Evolutionary conservation across 202 grass and related monocot genomes (phyloP).

Genomic region (Zizania palustris): DNA sequence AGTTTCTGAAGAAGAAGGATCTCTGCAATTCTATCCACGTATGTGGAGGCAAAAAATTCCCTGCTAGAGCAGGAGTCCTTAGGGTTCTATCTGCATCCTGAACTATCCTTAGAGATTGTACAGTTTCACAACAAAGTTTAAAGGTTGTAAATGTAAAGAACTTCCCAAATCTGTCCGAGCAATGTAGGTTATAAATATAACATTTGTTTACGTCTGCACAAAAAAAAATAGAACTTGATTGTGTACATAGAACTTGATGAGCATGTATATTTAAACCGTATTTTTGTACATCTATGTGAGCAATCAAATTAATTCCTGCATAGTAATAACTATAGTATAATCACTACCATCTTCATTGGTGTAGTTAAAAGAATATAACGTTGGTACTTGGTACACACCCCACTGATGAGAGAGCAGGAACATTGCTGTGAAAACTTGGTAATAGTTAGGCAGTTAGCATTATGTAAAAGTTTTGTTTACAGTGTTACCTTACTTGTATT

Average conservation of each 20-base stretch:
- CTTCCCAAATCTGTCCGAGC: background rate
- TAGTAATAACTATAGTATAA: background rate
- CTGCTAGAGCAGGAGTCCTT: conserved; percentile 7
- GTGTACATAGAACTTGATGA: background rate
- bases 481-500: too few species aligned
- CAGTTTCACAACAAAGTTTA: background rate
- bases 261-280: background rate
- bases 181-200: background rate
- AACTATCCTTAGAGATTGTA: background rate
- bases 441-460: too few species aligned
- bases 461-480: too few species aligned
- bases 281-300: background rate
- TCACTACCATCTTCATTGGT: too few species aligned
- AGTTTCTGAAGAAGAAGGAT: conserved; percentile 51
- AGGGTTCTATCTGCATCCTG: conserved; percentile 13
- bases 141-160: background rate
- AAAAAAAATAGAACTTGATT: background rate
- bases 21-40: conserved; percentile 59
- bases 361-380: too few species aligned
- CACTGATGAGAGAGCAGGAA: too few species aligned
- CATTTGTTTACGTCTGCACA: background rate
- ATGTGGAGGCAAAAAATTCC: conserved; percentile 37
- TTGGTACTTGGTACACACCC: too few species aligned
- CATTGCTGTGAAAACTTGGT: too few species aligned
- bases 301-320: background rate